Evolutionary conservation across 495 filamentous ascomycete genomes (phyloP).

Genomic region (Neurospora hispaniola): DNA sequence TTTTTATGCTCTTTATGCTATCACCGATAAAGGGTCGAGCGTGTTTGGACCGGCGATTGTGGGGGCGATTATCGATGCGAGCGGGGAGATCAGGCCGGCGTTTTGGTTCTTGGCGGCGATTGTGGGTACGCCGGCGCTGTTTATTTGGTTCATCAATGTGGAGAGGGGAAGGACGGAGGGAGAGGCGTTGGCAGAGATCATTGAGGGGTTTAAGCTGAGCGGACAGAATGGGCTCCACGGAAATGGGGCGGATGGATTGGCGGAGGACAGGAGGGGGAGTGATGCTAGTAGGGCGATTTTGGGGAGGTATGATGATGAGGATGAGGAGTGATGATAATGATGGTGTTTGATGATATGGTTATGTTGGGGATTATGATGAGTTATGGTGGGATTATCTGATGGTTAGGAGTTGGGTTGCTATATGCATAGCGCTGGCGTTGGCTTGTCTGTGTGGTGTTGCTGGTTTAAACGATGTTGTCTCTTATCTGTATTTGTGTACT

Average conservation of each 20-base stretch:
- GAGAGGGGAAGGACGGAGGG: conserved; percentile 78
- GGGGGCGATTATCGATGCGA: conserved; percentile 78
- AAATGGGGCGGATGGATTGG: neutral
- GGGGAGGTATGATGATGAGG: conserved; percentile 24
- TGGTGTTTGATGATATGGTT: neutral
- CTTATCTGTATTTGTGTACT: neutral
- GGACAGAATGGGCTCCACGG: neutral
- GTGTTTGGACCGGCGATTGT: conserved; percentile 93
- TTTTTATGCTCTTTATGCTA: conserved; percentile 93
- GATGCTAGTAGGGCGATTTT: conserved; percentile 22
- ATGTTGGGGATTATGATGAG: neutral
- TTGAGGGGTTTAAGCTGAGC: conserved; percentile 44
- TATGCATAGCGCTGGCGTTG: conserved; percentile 39
- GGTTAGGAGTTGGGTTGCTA: neutral
- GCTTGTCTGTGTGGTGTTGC: neutral
- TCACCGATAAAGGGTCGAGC: conserved; percentile 94
- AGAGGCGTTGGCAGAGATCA: conserved; percentile 52
- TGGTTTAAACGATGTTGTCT: neutral
- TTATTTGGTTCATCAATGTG: conserved; percentile 82
- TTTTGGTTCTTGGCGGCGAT: conserved; percentile 86
- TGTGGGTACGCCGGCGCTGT: conserved; percentile 68
- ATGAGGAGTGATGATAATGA: conserved; percentile 6
- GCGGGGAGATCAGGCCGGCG: conserved; percentile 82
- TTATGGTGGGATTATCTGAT: neutral
- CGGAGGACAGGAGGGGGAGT: conserved; percentile 11